Evolutionary conservation across 2,329 filamentous ascomycete genomes (phyloP).

Genomic region (Fusarium brachygibbosum): DNA sequence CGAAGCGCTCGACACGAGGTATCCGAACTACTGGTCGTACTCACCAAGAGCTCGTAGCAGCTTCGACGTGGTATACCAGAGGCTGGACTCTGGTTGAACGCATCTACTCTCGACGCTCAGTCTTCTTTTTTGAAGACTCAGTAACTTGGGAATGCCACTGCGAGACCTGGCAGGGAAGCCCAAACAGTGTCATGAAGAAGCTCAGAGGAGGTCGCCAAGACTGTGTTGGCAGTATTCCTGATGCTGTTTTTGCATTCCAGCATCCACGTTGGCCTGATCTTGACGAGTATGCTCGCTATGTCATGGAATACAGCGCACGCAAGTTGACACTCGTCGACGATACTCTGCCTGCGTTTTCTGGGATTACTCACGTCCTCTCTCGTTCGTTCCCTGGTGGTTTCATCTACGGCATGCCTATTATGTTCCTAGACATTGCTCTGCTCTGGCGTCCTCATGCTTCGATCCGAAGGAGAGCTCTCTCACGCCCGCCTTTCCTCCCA

Average conservation of each 20-base stretch:
- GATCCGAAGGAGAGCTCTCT: slow-evolving; percentile 56
- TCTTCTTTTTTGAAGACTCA: slow-evolving; percentile 60
- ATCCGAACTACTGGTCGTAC: slow-evolving; percentile 47
- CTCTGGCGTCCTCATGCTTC: slow-evolving; percentile 61
- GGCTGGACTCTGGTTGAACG: slow-evolving; percentile 62
- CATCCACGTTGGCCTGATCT: slow-evolving; percentile 62
- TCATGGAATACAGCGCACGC: slow-evolving; percentile 59
- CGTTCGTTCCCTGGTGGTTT: slow-evolving; percentile 59
- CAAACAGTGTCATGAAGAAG: slow-evolving; percentile 51
- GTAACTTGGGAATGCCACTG: slow-evolving; percentile 63
- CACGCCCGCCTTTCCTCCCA: slow-evolving; percentile 57
- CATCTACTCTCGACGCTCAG: slow-evolving; percentile 58
- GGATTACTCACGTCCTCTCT: slow-evolving; percentile 59
- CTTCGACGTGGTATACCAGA: slow-evolving; percentile 57
- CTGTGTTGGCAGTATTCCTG: slow-evolving; percentile 52
- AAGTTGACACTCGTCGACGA: slow-evolving; percentile 58
- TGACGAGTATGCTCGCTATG: slow-evolving; percentile 61
- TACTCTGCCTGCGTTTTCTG: slow-evolving; percentile 58
- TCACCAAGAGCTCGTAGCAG: slow-evolving; percentile 57
- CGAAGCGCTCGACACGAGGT: slow-evolving; percentile 50
- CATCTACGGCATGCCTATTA: slow-evolving; percentile 61
- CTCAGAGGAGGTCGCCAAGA: slow-evolving; percentile 51
- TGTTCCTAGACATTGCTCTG: slow-evolving; percentile 61
- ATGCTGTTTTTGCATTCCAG: slow-evolving; percentile 55
- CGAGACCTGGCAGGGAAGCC: slow-evolving; percentile 57